phyloP scores from a whole-genome alignment of 257 asterid species.

The Cynanchum wilfordii region DNA sequence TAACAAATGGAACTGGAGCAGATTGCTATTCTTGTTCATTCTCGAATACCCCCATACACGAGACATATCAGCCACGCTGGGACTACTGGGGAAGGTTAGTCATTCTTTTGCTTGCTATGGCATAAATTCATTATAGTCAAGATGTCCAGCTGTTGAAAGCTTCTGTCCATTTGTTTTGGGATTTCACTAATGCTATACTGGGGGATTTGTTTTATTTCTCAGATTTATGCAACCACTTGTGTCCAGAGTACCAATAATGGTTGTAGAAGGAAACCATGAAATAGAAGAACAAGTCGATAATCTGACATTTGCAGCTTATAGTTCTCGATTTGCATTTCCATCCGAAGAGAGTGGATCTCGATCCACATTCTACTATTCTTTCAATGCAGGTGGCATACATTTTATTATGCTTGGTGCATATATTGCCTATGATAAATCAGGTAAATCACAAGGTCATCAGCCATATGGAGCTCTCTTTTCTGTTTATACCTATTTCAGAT shows the following conservation, averaged over 20 bases:
- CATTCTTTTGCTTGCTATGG: not conserved
- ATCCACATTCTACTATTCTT: conserved; percentile 77
- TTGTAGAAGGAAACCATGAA: conserved; percentile 96
- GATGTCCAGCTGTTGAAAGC: not conserved
- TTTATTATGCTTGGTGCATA: conserved; percentile 82
- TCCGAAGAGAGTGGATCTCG: conserved; percentile 73
- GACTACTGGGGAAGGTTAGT: conserved; percentile 97
- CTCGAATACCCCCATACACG: conserved; percentile 75
- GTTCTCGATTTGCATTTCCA: conserved; percentile 85
- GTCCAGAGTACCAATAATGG: conserved; percentile 83
- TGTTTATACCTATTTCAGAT: not conserved
- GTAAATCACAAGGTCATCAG: conserved; percentile 24
- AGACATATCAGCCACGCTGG: conserved; percentile 99
- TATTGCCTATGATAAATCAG: conserved; percentile 53
- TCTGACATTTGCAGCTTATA: conserved; percentile 64
- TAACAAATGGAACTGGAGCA: conserved; percentile 81
- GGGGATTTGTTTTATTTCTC: conserved; percentile 4
- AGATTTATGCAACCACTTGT: conserved; percentile 86
- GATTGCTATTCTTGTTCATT: conserved; percentile 93
- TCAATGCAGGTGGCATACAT: conserved; percentile 92
- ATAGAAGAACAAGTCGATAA: conserved; percentile 70
- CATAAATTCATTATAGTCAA: not conserved
- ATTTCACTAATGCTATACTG: not conserved
- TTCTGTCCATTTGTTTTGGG: not conserved
- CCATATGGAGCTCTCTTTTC: not conserved